Evolutionary conservation across 495 filamentous ascomycete species (phyloP).

Genomic region (Aspergillus asperescens): DNA sequence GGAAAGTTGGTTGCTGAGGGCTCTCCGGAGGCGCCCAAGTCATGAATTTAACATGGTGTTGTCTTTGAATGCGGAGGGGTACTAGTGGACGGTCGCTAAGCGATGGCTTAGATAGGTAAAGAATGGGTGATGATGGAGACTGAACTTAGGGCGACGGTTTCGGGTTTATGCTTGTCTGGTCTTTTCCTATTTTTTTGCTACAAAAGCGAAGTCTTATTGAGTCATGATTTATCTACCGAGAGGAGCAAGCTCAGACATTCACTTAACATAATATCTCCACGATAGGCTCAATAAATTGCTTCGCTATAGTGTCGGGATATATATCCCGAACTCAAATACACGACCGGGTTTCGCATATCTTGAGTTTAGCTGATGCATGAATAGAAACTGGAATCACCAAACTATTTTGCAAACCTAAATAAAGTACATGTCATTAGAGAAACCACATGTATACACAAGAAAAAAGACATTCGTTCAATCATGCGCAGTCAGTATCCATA

Average conservation of each 20-base stretch:
- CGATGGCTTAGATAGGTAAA: too few species aligned
- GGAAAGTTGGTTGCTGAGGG: slow-evolving; percentile 78
- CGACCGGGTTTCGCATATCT: too few species aligned
- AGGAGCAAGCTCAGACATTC: too few species aligned
- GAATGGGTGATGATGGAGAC: too few species aligned
- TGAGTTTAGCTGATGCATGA: too few species aligned
- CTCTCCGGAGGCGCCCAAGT: slow-evolving; percentile 47
- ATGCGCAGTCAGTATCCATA: not conserved
- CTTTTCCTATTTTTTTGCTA: not conserved
- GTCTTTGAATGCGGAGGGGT: not conserved
- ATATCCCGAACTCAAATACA: not conserved
- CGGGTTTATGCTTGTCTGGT: too few species aligned
- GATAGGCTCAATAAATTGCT: not conserved
- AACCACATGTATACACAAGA: not conserved
- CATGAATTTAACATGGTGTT: slow-evolving; percentile 14
- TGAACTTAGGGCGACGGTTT: too few species aligned
- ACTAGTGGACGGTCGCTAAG: too few species aligned
- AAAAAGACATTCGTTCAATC: slow-evolving; percentile 4
- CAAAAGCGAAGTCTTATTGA: not conserved
- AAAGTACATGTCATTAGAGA: not conserved
- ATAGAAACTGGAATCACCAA: not conserved
- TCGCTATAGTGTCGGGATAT: not conserved
- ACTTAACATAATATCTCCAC: too few species aligned
- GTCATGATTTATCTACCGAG: not conserved
- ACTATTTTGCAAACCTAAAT: not conserved